Conservation (phyloP, 139 green algal genomes). For the Tetraselmis striata region DNA sequence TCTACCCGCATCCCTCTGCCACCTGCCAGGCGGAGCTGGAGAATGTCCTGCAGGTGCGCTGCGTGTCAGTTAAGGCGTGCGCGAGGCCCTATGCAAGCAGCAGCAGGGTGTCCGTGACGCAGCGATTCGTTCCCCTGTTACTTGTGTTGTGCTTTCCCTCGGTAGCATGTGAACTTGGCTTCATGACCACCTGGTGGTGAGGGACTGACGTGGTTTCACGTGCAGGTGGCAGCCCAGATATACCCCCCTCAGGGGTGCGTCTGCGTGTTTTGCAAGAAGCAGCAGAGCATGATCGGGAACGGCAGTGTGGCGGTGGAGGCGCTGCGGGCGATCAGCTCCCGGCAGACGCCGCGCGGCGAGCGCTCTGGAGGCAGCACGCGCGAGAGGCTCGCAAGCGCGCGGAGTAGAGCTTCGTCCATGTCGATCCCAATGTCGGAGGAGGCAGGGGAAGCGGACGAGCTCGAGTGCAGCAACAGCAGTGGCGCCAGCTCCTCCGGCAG, state of each 20-base stretch:
- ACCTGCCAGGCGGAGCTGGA: neutral
- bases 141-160: too few relatives aligned
- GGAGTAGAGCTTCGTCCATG: neutral
- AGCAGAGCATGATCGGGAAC: neutral
- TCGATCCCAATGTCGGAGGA: neutral
- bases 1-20: neutral
- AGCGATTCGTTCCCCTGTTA: too few relatives aligned
- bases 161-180: too few relatives aligned
- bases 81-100: too few relatives aligned
- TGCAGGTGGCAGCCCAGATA: neutral
- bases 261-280: neutral
- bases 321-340: neutral
- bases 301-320: neutral
- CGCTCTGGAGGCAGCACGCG: too few relatives aligned
- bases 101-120: too few relatives aligned
- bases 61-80: too few relatives aligned
- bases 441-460: neutral
- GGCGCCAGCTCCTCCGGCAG: neutral
- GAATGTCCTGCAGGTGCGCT: neutral
- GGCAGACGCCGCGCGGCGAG: neutral
- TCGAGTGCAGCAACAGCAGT: neutral
- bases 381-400: neutral
- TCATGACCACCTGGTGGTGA: too few relatives aligned
- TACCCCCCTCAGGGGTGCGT: neutral
- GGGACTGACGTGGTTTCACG: too few relatives aligned